A percentile compares a stretch with the other conserved stretches of the same genome.
Conservation (phyloP, 129 eudicot species). For the Cynara cardunculus region DNA sequence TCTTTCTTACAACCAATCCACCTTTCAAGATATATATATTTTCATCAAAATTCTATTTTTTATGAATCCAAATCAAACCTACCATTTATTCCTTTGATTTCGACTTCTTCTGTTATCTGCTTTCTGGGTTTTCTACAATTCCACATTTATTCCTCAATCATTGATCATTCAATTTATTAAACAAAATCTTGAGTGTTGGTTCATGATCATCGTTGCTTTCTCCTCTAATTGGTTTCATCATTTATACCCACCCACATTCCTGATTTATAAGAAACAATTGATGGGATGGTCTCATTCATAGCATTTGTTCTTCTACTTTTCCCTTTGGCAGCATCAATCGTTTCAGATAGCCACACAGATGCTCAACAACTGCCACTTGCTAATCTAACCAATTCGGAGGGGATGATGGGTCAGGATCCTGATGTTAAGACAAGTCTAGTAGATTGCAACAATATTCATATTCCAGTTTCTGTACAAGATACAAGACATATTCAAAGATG, state of each 20-base stretch:
- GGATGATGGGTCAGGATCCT: conserved; percentile 33
- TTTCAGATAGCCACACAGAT: conserved; percentile 30
- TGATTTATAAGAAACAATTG: conserved; percentile 37
- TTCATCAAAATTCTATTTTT: neutral
- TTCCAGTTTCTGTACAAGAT: conserved; percentile 41
- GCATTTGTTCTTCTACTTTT: conserved; percentile 44
- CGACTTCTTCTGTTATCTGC: neutral
- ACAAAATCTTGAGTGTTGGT: neutral
- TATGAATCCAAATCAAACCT: neutral
- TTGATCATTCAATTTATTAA: neutral
- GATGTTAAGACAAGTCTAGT: conserved; percentile 31
- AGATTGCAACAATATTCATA: conserved; percentile 36
- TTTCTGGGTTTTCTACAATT: neutral
- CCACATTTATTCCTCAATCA: neutral
- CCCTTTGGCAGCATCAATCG: conserved; percentile 35
- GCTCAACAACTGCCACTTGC: conserved; percentile 26
- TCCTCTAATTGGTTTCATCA: conserved; percentile 8
- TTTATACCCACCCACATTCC: conserved; percentile 18
- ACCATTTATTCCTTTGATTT: neutral
- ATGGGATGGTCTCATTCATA: conserved; percentile 40
- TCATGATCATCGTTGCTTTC: neutral
- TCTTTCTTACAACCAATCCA: neutral
- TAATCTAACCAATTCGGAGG: conserved; percentile 30
- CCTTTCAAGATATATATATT: neutral
- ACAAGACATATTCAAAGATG: conserved; percentile 20